phyloP scores from a whole-genome alignment of 306 rosid species.

The Comarum palustre region DNA sequence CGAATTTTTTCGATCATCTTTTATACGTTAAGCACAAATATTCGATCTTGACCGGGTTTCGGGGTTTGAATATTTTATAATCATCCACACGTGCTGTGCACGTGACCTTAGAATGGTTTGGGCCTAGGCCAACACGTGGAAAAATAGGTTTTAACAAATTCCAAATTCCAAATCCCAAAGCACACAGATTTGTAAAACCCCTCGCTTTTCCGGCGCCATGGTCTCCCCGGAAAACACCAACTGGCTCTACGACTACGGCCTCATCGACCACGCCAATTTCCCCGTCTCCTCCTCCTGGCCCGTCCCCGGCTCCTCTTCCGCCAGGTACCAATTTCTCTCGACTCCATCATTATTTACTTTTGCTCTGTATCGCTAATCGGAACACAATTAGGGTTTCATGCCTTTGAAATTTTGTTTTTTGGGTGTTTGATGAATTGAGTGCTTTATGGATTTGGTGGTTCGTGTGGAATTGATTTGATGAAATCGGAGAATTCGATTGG shows the following conservation, averaged over 20 bases:
- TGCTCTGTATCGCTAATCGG: background rate
- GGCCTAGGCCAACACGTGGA: too few species aligned
- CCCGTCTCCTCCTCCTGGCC: conserved; percentile 61
- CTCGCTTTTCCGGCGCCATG: conserved; percentile 42
- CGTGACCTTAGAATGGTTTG: too few species aligned
- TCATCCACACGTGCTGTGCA: too few species aligned
- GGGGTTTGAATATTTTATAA: too few species aligned
- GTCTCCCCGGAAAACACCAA: conserved; percentile 84
- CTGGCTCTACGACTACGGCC: conserved; percentile 74
- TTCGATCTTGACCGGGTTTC: too few species aligned
- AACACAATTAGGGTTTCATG: background rate
- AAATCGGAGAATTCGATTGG: background rate
- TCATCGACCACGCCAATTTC: conserved; percentile 77
- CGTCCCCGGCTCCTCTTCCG: conserved; percentile 40
- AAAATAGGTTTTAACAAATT: too few species aligned
- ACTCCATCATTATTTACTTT: background rate
- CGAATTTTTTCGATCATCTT: too few species aligned
- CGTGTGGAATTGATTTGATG: background rate
- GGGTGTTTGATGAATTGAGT: background rate
- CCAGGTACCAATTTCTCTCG: conserved; percentile 35
- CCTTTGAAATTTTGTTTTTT: background rate
- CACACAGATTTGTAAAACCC: background rate
- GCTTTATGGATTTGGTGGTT: background rate
- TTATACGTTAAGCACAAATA: too few species aligned
- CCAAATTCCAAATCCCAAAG: too few species aligned